phyloP scores from a whole-genome alignment of 345 rosid genomes.

The Geranium rotundifolium region DNA sequence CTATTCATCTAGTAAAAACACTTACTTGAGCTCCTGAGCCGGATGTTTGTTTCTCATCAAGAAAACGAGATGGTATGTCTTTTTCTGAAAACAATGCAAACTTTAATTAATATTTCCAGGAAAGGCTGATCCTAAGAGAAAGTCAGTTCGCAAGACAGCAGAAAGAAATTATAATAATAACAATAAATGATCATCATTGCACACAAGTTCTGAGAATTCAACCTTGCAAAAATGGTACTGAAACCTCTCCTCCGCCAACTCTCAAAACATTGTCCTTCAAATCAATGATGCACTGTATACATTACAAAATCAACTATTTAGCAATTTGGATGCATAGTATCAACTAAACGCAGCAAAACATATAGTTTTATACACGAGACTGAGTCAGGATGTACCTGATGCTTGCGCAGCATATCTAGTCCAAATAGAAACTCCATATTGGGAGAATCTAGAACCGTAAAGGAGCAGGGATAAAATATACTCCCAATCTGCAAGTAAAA shows the following conservation, averaged over 20 bases:
- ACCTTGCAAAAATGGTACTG: conserved; percentile 97
- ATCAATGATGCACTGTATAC: conserved; percentile 77
- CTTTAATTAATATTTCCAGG: conserved; percentile 6
- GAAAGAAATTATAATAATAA: conserved; percentile 3
- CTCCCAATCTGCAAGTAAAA: conserved; percentile 51
- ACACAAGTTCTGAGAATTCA: background rate
- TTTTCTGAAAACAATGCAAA: conserved; percentile 47
- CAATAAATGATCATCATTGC: background rate
- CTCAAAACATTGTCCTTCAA: conserved; percentile 77
- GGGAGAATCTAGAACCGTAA: conserved; percentile 83
- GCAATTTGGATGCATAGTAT: conserved; percentile 5
- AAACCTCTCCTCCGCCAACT: conserved; percentile 94
- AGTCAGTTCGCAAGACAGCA: background rate
- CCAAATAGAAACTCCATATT: conserved; percentile 97
- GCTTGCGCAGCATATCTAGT: conserved; percentile 99
- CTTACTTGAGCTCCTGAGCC: conserved; percentile 73
- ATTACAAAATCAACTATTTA: conserved; percentile 7
- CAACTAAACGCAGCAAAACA: conserved; percentile 3
- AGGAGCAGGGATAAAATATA: conserved; percentile 87
- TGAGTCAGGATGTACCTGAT: conserved; percentile 49
- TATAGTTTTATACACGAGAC: background rate
- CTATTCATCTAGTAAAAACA: background rate
- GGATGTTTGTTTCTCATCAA: conserved; percentile 87
- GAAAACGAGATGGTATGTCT: conserved; percentile 70
- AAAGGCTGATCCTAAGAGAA: background rate